Evolutionary conservation across 2,329 filamentous ascomycete species (phyloP), one percentile per base, ranked within the genome.

Genomic region (Gremmenia infestans): DNA sequence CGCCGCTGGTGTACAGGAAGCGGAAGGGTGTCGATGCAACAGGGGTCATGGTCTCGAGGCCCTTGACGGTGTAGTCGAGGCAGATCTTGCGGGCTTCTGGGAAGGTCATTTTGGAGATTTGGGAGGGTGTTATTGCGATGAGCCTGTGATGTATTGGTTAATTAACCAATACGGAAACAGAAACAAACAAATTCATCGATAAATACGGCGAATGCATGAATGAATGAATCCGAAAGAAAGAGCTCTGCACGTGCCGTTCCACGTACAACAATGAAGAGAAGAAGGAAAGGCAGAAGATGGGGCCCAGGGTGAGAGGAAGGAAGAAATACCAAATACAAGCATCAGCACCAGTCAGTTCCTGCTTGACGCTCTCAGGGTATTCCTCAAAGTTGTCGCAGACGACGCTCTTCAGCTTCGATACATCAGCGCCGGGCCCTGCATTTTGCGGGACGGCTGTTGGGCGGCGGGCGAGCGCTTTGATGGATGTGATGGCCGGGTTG

Each of bases 1-100:
- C 61, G 2, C 78, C 80, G 58, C 78, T 82, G 56, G 77, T 71
- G 61, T 79, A 80, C 2, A 80, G 46, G 56, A 79, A 80, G 1
- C 73, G 73, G 36, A 80, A 68, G 0, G 77, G 74, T 45, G 65
- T 69, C 52, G 15, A 54, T 51, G 0, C 62, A 2, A 53, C 3
- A 2, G 35, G 52, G 42, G 37, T 25, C 2, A 78, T 70, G 0
- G 70, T 68, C n/a, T 74, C 63, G 22, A 77, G 58, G 0, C 68
- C 71, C 1, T 53, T 60, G 3, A 72, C 47, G 0, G 73, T 70
- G 53, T 68, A 73, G 42, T 70, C 73, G 2, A 72, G 69, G 56
- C 74, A 80, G 1, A 79, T 66, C 28, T 70, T 72, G 17, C 67
- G 65, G 0, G 73, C 71, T 15, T 75, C 68, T 0, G 74, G 71